Evolutionary conservation across 2,329 filamentous ascomycete genomes (phyloP).

Genomic region (Phyllosticta citribraziliensis): DNA sequence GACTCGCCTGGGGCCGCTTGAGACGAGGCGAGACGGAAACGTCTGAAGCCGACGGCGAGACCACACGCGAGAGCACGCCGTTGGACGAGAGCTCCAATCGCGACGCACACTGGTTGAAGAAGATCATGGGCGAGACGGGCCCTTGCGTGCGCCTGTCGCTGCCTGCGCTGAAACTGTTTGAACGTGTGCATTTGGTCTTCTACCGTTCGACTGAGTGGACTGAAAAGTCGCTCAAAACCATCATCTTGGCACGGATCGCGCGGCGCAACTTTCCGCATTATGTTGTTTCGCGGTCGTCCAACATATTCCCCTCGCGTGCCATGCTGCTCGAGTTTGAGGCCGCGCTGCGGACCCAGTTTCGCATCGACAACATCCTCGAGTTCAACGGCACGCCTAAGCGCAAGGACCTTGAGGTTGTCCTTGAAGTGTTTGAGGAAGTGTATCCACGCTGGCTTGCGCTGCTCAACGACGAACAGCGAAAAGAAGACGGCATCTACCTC

Average conservation of each 20-base stretch:
- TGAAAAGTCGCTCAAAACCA: constrained; percentile 88
- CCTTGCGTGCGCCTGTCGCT: constrained; percentile 75
- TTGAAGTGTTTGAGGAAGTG: constrained; percentile 63
- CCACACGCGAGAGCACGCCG: constrained; percentile 25
- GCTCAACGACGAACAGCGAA: constrained; percentile 63
- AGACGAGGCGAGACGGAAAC: constrained; percentile 53
- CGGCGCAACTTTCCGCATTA: constrained; percentile 81
- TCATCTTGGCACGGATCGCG: constrained; percentile 86
- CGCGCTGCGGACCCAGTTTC: constrained; percentile 69
- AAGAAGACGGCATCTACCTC: constrained; percentile 68
- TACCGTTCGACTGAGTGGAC: constrained; percentile 96
- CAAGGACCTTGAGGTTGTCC: constrained; percentile 55
- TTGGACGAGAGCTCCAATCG: constrained; percentile 44
- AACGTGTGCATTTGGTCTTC: constrained; percentile 90
- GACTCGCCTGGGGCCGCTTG: constrained; percentile 60
- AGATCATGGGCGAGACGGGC: constrained; percentile 68
- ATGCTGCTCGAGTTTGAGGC: constrained; percentile 82
- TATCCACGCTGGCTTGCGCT: constrained; percentile 73
- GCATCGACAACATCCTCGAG: constrained; percentile 73
- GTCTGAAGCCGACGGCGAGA: constrained; percentile 35
- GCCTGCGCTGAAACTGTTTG: constrained; percentile 68
- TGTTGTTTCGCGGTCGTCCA: constrained; percentile 78
- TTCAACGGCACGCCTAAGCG: constrained; percentile 61
- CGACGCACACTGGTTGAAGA: constrained; percentile 64
- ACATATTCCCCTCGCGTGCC: constrained; percentile 71